These are phyloP conservation scores for Trypanosoma congolense DNA, from an alignment of 208 protist species.

Conservation along the genomic window DNA sequence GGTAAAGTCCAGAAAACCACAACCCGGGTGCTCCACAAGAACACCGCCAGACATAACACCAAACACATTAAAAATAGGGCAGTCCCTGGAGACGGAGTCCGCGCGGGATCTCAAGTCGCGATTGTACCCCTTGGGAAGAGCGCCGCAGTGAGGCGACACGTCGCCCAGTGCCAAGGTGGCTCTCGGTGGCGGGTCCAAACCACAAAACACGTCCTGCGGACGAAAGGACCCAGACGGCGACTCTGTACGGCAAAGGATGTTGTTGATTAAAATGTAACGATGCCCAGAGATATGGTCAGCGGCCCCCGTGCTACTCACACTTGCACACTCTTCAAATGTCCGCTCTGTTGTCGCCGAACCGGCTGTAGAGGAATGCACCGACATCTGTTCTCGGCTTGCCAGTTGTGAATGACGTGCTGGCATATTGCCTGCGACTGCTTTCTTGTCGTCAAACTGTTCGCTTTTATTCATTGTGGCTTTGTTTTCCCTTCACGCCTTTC, in stretches of 20 bases:
- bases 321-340: no score
- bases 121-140: background rate
- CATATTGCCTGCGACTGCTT: no score
- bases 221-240: constrained; percentile 44
- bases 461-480: no score
- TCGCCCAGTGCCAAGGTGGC: constrained; percentile 10
- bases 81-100: constrained; percentile 25
- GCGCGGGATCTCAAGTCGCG: background rate
- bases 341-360: no score
- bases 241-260: constrained; percentile 58
- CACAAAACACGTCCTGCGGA: constrained; percentile 62
- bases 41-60: constrained; percentile 63
- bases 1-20: constrained; percentile 47
- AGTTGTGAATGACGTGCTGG: no score
- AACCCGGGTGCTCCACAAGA: constrained; percentile 31
- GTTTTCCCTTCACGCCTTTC: no score
- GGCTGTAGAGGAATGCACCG: no score
- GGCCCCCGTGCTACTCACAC: no score
- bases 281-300: background rate
- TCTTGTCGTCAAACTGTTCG: no score
- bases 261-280: constrained; percentile 48
- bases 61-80: constrained; percentile 54
- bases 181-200: constrained; percentile 20
- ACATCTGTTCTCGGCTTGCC: no score
- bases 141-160: background rate